Evolutionary conservation across 2,329 filamentous ascomycete species (phyloP).

Genomic region (Ceratocystis ficicola): DNA sequence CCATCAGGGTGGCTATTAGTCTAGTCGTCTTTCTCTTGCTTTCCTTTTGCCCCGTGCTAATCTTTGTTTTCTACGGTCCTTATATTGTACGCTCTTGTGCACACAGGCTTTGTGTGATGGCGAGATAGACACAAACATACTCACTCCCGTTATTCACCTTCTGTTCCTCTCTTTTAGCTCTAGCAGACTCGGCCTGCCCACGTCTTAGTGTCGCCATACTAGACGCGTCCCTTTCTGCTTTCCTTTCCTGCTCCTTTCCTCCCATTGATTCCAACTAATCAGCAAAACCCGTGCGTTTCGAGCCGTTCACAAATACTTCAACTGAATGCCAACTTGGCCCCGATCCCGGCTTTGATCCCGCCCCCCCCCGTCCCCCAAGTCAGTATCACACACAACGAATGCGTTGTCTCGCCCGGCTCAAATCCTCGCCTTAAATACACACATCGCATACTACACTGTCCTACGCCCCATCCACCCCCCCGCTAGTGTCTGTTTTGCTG

Average conservation of each 20-base stretch:
- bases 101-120: no score
- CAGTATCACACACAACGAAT: slow-evolving; percentile 4
- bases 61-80: slow-evolving; percentile 10
- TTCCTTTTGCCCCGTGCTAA: slow-evolving; percentile 5
- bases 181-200: no score
- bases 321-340: neutral
- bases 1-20: neutral
- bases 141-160: neutral
- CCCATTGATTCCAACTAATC: no score
- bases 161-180: neutral
- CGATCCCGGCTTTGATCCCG: neutral
- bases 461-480: neutral
- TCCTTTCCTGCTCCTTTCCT: no score
- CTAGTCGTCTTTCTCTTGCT: neutral
- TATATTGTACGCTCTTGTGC: slow-evolving; percentile 7
- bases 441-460: neutral
- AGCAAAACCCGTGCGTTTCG: no score
- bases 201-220: no score
- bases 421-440: neutral
- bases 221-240: no score
- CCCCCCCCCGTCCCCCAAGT: neutral
- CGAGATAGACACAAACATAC: no score
- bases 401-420: neutral
- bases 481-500: slow-evolving; percentile 6
- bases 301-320: no score